phyloP scores from a whole-genome alignment of 148 eudicot genomes.

The Arbutus unedo region DNA sequence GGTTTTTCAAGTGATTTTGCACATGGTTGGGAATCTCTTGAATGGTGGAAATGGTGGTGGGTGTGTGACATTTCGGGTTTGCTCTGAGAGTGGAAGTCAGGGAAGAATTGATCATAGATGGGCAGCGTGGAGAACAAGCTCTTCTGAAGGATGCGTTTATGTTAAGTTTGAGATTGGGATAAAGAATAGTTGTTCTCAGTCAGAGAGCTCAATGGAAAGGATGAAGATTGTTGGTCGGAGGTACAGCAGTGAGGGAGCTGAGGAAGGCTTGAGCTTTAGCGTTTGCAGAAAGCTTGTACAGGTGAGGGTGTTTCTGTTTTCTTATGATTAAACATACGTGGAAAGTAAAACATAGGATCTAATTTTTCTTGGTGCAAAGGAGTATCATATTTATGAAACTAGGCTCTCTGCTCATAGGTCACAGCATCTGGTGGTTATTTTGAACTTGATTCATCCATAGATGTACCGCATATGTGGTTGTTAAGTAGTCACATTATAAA shows the following conservation, averaged over 20 bases:
- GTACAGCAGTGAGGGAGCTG: constrained; percentile 33
- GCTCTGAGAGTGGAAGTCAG: constrained; percentile 45
- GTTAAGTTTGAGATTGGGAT: constrained; percentile 67
- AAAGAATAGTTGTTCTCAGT: constrained; percentile 15
- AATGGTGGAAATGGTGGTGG: constrained; percentile 49
- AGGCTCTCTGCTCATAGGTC: background rate
- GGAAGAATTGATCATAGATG: constrained; percentile 57
- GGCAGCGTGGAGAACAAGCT: constrained; percentile 57
- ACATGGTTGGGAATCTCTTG: constrained; percentile 78
- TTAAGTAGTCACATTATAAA: background rate
- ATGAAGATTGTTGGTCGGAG: constrained; percentile 28
- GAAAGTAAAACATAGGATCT: background rate
- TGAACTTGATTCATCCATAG: background rate
- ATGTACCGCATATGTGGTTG: background rate
- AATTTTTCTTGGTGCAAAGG: background rate
- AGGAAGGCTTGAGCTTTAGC: constrained; percentile 68
- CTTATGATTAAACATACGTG: background rate
- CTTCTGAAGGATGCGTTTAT: constrained; percentile 52
- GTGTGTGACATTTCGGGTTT: constrained; percentile 42
- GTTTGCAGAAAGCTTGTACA: constrained; percentile 78
- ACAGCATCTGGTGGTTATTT: no score
- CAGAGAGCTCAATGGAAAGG: constrained; percentile 20
- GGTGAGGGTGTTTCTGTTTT: constrained; percentile 32
- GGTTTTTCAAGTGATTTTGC: constrained; percentile 79
- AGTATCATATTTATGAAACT: background rate